Percentiles rank a stretch among this genome's conserved stretches.
Conservation (phyloP, 805 yeast species). For the Lipomyces yamanashiensis region DNA sequence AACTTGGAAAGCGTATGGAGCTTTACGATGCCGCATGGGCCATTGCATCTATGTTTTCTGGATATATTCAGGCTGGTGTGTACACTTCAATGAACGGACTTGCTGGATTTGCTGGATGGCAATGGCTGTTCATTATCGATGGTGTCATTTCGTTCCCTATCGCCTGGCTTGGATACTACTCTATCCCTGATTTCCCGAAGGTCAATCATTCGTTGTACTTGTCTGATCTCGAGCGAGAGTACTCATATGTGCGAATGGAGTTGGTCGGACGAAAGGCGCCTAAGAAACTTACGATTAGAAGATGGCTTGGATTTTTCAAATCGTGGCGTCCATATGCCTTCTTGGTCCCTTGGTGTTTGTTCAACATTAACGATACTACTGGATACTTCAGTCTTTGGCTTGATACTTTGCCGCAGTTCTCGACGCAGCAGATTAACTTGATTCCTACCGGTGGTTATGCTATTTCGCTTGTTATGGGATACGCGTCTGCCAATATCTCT, state of each 20-base stretch:
- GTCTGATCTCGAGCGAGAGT: constrained; percentile 43
- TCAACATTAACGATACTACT: constrained; percentile 32
- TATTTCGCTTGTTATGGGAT: constrained; percentile 42
- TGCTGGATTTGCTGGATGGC: constrained; percentile 67
- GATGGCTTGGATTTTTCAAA: constrained; percentile 11
- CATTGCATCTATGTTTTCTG: constrained; percentile 65
- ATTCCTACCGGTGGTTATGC: constrained; percentile 48
- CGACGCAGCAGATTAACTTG: constrained; percentile 42
- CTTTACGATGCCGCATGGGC: constrained; percentile 66
- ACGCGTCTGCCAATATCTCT: constrained; percentile 42
- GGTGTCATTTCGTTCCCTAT: constrained; percentile 34
- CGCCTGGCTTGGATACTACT: constrained; percentile 38
- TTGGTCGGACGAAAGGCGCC: constrained; percentile 32
- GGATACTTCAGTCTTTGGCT: constrained; percentile 45
- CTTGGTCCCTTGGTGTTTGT: constrained; percentile 29
- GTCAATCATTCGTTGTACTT: constrained; percentile 56
- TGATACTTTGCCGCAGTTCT: constrained; percentile 37
- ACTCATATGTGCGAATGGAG: constrained; percentile 34
- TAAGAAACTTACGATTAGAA: constrained; percentile 23
- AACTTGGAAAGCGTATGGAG: constrained; percentile 63
- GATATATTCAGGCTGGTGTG: constrained; percentile 65
- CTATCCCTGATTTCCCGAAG: constrained; percentile 68
- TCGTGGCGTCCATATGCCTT: constrained; percentile 35
- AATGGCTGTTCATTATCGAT: constrained; percentile 42
- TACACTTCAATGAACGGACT: constrained; percentile 54